A percentile compares a stretch with the other conserved stretches of the same genome.
Evolutionary conservation across 1,139 yeast genomes (phyloP).

Genomic region (Candida sanyaensis): DNA sequence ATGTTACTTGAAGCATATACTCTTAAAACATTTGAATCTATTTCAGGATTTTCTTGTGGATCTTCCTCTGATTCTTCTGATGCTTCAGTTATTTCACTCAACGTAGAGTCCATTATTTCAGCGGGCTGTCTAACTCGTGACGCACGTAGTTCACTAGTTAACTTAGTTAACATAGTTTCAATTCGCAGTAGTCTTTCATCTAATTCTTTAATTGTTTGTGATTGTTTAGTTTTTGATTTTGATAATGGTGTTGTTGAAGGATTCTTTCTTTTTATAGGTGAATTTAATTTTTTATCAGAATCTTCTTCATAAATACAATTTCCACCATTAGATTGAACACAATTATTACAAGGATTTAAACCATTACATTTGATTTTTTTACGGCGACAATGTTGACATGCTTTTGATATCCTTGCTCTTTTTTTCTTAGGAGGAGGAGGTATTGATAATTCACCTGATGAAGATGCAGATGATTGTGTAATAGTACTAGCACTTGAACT

Average conservation of each 20-base stretch:
- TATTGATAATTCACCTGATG: background rate
- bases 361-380: slow-evolving; percentile 56
- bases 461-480: slow-evolving; percentile 2
- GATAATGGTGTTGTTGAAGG: slow-evolving; percentile 7
- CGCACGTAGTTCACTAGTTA: slow-evolving; percentile 11
- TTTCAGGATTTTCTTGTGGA: slow-evolving; percentile 6
- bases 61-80: background rate
- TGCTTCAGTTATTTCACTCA: slow-evolving; percentile 1
- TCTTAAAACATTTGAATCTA: slow-evolving; percentile 26
- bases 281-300: slow-evolving; percentile 17
- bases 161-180: slow-evolving; percentile 9
- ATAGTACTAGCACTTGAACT: slow-evolving; percentile 2
- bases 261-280: slow-evolving; percentile 4
- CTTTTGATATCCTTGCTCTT: slow-evolving; percentile 40
- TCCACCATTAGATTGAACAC: slow-evolving; percentile 28
- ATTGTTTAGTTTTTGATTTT: slow-evolving; percentile 3
- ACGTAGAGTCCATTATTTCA: background rate
- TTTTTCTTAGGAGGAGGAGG: slow-evolving; percentile 4
- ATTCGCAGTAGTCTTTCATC: slow-evolving; percentile 10
- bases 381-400: slow-evolving; percentile 53
- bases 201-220: slow-evolving; percentile 8
- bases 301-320: slow-evolving; percentile 30
- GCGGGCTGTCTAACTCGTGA: background rate
- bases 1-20: slow-evolving; percentile 37
- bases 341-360: slow-evolving; percentile 41